These are phyloP conservation scores for Aureobasidium sp. DNA, from an alignment of 2,329 filamentous ascomycete species.

Conservation along the genomic window DNA sequence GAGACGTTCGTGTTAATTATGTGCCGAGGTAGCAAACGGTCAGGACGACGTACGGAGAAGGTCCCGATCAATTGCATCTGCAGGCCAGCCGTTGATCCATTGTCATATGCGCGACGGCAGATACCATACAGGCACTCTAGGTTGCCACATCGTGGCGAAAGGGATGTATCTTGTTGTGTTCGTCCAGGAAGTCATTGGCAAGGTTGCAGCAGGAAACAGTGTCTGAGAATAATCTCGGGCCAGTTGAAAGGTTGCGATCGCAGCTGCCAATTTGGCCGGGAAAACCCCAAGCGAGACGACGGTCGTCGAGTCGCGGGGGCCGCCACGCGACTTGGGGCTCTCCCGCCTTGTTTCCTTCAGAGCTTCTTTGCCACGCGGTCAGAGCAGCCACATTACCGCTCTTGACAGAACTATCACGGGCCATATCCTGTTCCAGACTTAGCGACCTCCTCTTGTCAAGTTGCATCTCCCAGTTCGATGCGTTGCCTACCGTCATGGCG, in stretches of 20 bases:
- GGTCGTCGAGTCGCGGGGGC: background rate
- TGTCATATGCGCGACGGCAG: background rate
- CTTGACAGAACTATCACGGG: constrained; percentile 3
- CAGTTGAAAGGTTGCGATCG: background rate
- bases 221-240: background rate
- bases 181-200: background rate
- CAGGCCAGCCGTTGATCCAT: background rate
- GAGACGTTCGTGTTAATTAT: background rate
- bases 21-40: constrained; percentile 6
- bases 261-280: background rate
- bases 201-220: background rate
- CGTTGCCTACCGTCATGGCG: background rate
- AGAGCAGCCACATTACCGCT: constrained; percentile 4
- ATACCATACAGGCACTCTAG: background rate
- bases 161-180: background rate
- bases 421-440: constrained; percentile 7
- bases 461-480: background rate
- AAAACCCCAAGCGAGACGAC: constrained; percentile 2
- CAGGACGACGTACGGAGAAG: background rate
- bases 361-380: background rate
- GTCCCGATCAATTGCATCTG: background rate
- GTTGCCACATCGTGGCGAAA: background rate
- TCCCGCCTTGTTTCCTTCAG: background rate
- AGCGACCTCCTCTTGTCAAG: background rate
- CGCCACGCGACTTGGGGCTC: constrained; percentile 4